These are phyloP conservation scores for Sistotremastrum niveocremeum DNA, from an alignment of 768 basidiomycete species.

Conservation along the genomic window DNA sequence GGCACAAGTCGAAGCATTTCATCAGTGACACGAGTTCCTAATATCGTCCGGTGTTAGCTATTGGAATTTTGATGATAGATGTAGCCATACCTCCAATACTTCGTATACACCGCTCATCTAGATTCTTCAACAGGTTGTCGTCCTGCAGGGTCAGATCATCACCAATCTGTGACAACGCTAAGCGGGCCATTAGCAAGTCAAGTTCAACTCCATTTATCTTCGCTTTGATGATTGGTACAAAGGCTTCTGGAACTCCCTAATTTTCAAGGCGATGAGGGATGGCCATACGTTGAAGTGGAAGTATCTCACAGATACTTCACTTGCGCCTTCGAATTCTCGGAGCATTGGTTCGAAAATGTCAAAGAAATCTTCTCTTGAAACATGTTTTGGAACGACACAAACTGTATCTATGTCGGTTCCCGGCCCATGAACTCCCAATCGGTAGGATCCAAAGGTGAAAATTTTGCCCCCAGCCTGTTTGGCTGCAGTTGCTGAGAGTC, in stretches of 20 bases:
- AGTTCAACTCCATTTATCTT: slow-evolving; percentile 87
- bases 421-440: slow-evolving; percentile 93
- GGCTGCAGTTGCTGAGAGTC: slow-evolving; percentile 80
- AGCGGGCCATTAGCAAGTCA: slow-evolving; percentile 87
- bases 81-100: slow-evolving; percentile 68
- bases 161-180: slow-evolving; percentile 77
- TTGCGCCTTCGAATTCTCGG: slow-evolving; percentile 63
- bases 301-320: slow-evolving; percentile 69
- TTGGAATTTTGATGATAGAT: not conserved
- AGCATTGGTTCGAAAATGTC: slow-evolving; percentile 84
- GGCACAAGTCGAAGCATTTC: slow-evolving; percentile 92
- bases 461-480: slow-evolving; percentile 93
- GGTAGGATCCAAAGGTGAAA: slow-evolving; percentile 97
- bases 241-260: slow-evolving; percentile 93
- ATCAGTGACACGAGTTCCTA: slow-evolving; percentile 91
- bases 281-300: not conserved
- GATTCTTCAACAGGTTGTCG: slow-evolving; percentile 79
- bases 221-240: slow-evolving; percentile 87
- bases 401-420: slow-evolving; percentile 97
- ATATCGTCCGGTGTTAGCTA: not conserved
- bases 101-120: slow-evolving; percentile 90
- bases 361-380: slow-evolving; percentile 93
- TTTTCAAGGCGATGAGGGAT: not conserved
- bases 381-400: slow-evolving; percentile 93
- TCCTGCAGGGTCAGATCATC: slow-evolving; percentile 85